A percentile compares a stretch with the other conserved stretches of the same genome.
These are phyloP conservation scores for Cercis canadensis DNA, from an alignment of 306 rosid species.

Conservation along the genomic window DNA sequence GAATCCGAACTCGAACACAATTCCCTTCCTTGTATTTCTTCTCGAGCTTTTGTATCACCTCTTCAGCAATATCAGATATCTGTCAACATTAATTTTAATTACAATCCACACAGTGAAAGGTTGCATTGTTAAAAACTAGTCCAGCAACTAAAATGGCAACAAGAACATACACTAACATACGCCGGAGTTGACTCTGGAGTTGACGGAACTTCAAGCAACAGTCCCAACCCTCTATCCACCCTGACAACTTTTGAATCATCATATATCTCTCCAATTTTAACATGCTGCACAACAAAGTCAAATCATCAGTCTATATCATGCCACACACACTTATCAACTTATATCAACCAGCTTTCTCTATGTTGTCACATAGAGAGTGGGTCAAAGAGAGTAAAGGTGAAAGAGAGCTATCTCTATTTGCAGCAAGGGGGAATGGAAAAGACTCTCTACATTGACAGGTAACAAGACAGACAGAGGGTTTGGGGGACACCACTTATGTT, in stretches of 20 bases:
- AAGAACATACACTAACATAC: slow-evolving; percentile 74
- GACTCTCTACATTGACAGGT: no score
- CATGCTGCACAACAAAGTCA: slow-evolving; percentile 57
- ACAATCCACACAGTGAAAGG: slow-evolving; percentile 19
- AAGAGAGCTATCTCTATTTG: background rate
- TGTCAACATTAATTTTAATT: slow-evolving; percentile 40
- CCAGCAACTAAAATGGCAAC: slow-evolving; percentile 15
- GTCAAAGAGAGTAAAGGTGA: slow-evolving; percentile 9
- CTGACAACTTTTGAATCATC: slow-evolving; percentile 82
- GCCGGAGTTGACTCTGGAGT: slow-evolving; percentile 77
- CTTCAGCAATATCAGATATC: slow-evolving; percentile 88
- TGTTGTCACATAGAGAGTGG: no score
- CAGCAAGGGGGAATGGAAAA: background rate
- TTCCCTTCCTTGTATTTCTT: slow-evolving; percentile 45
- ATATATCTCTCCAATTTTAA: slow-evolving; percentile 82
- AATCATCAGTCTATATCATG: slow-evolving; percentile 32
- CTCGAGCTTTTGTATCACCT: slow-evolving; percentile 70
- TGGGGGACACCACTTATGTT: no score
- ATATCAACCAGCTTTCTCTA: no score
- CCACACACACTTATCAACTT: slow-evolving; percentile 16
- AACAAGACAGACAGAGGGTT: background rate
- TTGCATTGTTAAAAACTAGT: slow-evolving; percentile 26
- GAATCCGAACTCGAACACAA: no score
- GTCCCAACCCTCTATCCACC: slow-evolving; percentile 80
- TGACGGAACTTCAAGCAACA: slow-evolving; percentile 83